Base-by-base conservation (phyloP, 495 filamentous ascomycete genomes). In the Daldinia caldariorum region DNA sequence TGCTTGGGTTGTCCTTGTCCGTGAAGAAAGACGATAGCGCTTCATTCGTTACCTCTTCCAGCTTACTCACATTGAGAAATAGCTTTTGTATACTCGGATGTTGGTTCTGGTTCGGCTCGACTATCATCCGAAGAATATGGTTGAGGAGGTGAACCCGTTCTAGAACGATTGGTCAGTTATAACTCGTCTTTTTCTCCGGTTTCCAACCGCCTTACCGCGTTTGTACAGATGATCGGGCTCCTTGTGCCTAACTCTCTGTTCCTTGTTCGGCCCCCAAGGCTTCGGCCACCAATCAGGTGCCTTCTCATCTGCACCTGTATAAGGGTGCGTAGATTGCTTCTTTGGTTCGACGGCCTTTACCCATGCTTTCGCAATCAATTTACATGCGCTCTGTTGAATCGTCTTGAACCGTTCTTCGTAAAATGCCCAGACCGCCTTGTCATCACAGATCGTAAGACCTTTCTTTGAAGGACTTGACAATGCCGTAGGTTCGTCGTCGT, bases 181-280 rank as follows among this genome's bases (percentile, higher is more conserved):
- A 35, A 10, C 20, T 38, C 10, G 32, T 32, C 6, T 20, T 18
- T 64, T 41, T 41, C 12, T 14, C 37, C 10, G 6, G 16, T 26
- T 32, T 7, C 35, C 8, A 20, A 9, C 43, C 43, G 61, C 20
- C 87, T 78, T 79, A 95, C 92, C 88, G 64, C 86, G 85, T 81
- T 91, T 97, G 70, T 84, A 83, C 34, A 94, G 71, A 77, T 97
- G 94, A 71, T 97, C 93, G 0, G 94, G 93, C 80, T 97, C 94
- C 73, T 86, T 91, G 77, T 95, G 93, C 31, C 87, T 82, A 16
- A 86, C 77, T 60, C 58, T 73, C 8, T 79, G 73, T 8, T 78
- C 73, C 57, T 73, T 70, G 14, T 70, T 72, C 0, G 80, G 58
- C 0, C 81, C 82, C 73, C 76, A 82, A 9, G 87, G 85, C 18